Percentiles rank a stretch among this genome's conserved stretches.
phyloP scores from a whole-genome alignment of 768 basidiomycete species.

The Lactifluus echinatus region DNA sequence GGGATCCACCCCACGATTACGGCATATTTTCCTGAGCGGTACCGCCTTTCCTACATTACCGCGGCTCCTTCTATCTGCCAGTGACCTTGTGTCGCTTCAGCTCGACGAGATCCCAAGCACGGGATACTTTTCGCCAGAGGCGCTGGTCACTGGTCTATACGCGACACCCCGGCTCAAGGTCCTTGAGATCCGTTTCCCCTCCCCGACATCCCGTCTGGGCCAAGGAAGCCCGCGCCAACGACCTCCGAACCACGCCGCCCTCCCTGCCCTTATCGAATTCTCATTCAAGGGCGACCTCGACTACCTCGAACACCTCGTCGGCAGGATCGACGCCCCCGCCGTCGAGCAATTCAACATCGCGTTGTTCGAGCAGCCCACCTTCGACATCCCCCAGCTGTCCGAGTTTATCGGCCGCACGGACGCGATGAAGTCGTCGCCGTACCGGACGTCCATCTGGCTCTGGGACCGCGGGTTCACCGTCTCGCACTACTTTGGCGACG shows the following conservation, averaged over 20 bases:
- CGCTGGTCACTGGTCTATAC: constrained; percentile 1
- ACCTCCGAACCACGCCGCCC: not conserved
- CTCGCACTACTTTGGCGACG: not conserved
- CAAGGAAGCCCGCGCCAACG: not conserved
- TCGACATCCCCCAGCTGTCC: constrained; percentile 3
- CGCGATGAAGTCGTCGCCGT: not conserved
- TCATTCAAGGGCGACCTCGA: constrained; percentile 8
- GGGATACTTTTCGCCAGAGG: constrained; percentile 7
- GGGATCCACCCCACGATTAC: constrained; percentile 1
- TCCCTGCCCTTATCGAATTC: constrained; percentile 1
- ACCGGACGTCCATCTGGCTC: constrained; percentile 6
- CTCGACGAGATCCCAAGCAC: constrained; percentile 2
- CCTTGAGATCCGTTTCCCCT: not conserved
- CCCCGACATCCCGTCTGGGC: not conserved
- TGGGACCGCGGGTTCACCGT: constrained; percentile 2
- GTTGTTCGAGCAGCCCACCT: not conserved
- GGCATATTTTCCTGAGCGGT: not conserved
- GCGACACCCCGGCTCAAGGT: not conserved
- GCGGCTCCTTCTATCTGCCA: not conserved
- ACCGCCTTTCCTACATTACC: constrained; percentile 9
- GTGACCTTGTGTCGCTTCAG: constrained; percentile 5
- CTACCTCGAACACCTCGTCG: constrained; percentile 5
- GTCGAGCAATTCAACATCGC: not conserved
- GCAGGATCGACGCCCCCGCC: constrained; percentile 1
- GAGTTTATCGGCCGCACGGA: constrained; percentile 2